A percentile compares a stretch with the other conserved stretches of the same genome.
These are phyloP conservation scores for Arctium lappa DNA, from an alignment of 129 eudicot genomes.

Conservation along the genomic window DNA sequence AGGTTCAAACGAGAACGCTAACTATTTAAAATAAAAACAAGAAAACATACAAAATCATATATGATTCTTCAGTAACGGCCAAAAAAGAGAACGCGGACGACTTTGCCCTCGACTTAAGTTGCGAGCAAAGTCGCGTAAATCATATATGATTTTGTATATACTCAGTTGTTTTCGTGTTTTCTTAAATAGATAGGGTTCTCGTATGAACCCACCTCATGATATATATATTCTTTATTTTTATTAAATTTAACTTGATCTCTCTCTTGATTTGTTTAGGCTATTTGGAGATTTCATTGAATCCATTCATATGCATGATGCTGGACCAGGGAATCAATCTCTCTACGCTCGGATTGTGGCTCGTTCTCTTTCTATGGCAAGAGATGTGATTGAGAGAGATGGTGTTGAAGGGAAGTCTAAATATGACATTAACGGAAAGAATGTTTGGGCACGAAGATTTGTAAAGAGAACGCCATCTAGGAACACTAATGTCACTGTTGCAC, in stretches of 20 bases:
- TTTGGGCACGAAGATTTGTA: conserved; percentile 49
- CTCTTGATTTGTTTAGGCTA: conserved; percentile 5
- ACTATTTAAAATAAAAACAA: too few species aligned
- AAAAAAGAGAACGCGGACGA: too few species aligned
- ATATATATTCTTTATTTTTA: background rate
- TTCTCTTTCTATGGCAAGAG: conserved; percentile 4
- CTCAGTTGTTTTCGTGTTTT: too few species aligned
- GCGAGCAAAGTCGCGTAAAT: too few species aligned
- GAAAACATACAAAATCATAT: too few species aligned
- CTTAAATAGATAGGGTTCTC: too few species aligned
- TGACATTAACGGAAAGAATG: conserved; percentile 49
- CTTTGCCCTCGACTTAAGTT: too few species aligned
- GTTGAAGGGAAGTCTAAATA: conserved; percentile 36
- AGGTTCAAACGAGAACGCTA: too few species aligned
- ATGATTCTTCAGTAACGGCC: too few species aligned
- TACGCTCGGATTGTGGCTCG: conserved; percentile 44
- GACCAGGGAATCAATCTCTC: conserved; percentile 24
- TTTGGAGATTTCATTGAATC: conserved; percentile 53
- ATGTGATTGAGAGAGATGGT: conserved; percentile 23
- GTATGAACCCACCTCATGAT: too few species aligned
- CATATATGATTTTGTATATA: too few species aligned
- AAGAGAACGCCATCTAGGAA: conserved; percentile 4
- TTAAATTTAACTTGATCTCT: background rate
- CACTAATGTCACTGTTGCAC: background rate
- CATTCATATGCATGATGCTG: conserved; percentile 40